phyloP scores from a whole-genome alignment of 2,329 filamentous ascomycete genomes.

The Phyllosticta paracitricarpa region DNA sequence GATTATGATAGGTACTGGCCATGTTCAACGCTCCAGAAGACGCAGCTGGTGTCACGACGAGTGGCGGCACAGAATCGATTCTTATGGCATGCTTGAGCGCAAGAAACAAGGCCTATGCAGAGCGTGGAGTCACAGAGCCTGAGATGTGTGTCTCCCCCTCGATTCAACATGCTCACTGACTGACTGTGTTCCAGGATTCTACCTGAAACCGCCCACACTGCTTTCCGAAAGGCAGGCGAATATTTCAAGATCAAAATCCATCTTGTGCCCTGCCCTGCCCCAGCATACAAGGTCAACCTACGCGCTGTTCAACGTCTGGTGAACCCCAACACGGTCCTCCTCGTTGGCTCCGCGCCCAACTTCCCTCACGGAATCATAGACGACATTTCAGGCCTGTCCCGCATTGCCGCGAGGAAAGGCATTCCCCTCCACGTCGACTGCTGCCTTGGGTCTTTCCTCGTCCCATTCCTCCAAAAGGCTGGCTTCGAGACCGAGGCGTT shows the following conservation, averaged over 20 bases:
- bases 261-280: conserved; percentile 75
- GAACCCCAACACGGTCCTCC: conserved; percentile 86
- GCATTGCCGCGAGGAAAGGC: conserved; percentile 66
- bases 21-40: conserved; percentile 85
- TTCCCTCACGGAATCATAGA: conserved; percentile 98
- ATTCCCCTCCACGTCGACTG: conserved; percentile 93
- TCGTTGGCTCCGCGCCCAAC: conserved; percentile 92
- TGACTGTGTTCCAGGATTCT: conserved; percentile 56
- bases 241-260: conserved; percentile 98
- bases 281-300: conserved; percentile 74
- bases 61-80: conserved; percentile 92
- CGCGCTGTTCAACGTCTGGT: conserved; percentile 70
- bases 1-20: conserved; percentile 44
- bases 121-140: conserved; percentile 81
- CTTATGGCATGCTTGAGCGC: conserved; percentile 89
- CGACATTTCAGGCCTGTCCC: conserved; percentile 77
- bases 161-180: background rate
- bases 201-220: conserved; percentile 87
- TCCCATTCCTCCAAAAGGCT: conserved; percentile 86
- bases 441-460: conserved; percentile 89
- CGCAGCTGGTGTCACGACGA: conserved; percentile 80
- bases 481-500: conserved; percentile 83
- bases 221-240: conserved; percentile 86
- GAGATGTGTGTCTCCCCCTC: conserved; percentile 58
- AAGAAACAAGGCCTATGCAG: conserved; percentile 74